phyloP scores from a whole-genome alignment of 169 alveolate genomes.

The Plasmodium fragile region DNA sequence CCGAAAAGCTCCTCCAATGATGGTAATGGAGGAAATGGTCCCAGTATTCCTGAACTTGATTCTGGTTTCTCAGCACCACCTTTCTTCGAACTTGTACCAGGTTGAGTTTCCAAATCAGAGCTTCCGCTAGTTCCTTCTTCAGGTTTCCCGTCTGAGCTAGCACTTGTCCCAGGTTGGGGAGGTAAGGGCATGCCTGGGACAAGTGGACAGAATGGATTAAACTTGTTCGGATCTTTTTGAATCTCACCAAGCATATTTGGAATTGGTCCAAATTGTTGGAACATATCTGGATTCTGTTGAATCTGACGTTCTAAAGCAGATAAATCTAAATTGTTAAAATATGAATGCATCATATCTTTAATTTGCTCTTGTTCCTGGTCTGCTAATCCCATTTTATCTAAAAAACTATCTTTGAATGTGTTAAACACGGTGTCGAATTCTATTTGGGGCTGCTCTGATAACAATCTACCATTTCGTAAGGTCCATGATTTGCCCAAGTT shows the following conservation, averaged over 20 bases:
- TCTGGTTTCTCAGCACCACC: neutral
- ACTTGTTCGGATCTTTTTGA: neutral
- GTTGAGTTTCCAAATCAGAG: neutral
- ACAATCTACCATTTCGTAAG: neutral
- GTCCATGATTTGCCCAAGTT: neutral
- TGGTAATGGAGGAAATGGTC: neutral
- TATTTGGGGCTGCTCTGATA: conserved; percentile 1
- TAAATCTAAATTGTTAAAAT: neutral
- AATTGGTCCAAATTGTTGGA: neutral
- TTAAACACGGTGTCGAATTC: neutral
- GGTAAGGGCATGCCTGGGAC: neutral
- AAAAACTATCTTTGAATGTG: neutral
- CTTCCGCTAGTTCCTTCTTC: neutral
- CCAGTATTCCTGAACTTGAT: neutral
- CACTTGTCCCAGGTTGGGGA: neutral
- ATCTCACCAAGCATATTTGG: neutral
- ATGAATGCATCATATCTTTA: conserved; percentile 4
- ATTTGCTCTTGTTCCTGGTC: neutral
- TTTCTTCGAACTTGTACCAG: neutral
- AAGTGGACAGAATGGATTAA: neutral
- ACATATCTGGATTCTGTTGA: conserved; percentile 11
- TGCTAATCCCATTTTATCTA: conserved; percentile 4
- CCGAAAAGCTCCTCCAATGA: neutral
- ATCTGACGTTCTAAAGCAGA: neutral
- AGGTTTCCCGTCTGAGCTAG: neutral